phyloP scores from a whole-genome alignment of 1,284 basidiomycete species.

The Gomphus bonarii region DNA sequence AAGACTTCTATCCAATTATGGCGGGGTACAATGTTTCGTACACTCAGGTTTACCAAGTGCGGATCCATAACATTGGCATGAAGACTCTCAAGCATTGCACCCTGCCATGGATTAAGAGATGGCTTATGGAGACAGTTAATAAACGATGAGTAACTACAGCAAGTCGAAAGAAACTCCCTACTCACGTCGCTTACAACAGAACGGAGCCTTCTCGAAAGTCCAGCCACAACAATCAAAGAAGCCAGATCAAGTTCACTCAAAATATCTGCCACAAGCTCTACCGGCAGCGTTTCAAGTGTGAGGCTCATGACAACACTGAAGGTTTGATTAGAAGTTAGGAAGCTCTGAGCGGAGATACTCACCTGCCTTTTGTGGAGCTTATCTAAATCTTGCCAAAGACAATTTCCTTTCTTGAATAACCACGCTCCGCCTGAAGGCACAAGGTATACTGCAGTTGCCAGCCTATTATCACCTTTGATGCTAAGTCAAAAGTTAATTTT shows the following conservation, averaged over 20 bases:
- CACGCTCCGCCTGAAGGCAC: no score
- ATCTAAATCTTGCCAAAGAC: no score
- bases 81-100: constrained; percentile 51
- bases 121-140: constrained; percentile 22
- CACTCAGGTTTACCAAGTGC: constrained; percentile 44
- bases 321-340: no score
- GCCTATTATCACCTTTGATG: no score
- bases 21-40: constrained; percentile 49
- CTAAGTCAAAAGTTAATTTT: no score
- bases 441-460: no score
- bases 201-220: constrained; percentile 46
- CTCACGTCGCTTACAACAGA: constrained; percentile 32
- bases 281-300: constrained; percentile 46
- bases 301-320: background rate
- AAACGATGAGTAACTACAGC: background rate
- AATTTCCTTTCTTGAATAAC: no score
- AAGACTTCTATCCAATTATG: constrained; percentile 70
- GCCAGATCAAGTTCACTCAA: constrained; percentile 54
- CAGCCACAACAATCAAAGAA: constrained; percentile 45
- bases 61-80: constrained; percentile 35
- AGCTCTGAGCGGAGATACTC: no score
- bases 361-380: no score
- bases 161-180: background rate
- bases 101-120: constrained; percentile 62
- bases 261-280: constrained; percentile 65